phyloP scores from a whole-genome alignment of 306 rosid species.

The Quercus rubra region DNA sequence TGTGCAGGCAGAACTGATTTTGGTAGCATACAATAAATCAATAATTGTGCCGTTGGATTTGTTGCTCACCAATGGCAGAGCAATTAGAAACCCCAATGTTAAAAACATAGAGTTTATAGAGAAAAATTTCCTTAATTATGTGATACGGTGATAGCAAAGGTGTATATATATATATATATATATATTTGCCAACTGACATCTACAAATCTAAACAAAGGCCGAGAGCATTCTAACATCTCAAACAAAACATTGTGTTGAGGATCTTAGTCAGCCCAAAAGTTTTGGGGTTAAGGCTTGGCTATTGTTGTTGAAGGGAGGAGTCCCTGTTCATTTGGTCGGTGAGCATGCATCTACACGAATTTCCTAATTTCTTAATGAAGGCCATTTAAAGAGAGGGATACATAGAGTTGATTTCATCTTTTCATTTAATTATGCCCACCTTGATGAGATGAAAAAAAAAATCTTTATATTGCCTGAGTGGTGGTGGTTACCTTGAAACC shows the following conservation, averaged over 20 bases:
- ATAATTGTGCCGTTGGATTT: background rate
- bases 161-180: too few species aligned
- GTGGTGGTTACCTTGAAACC: background rate
- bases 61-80: too few species aligned
- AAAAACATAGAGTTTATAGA: background rate
- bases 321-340: background rate
- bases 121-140: background rate
- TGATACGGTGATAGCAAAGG: background rate
- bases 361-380: background rate
- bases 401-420: background rate
- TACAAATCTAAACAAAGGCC: background rate
- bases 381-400: background rate
- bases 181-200: background rate
- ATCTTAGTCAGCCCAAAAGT: too few species aligned
- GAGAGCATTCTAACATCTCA: background rate
- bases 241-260: background rate
- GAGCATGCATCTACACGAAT: constrained; percentile 1
- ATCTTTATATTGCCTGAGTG: background rate
- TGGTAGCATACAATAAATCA: background rate
- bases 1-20: background rate
- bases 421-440: background rate
- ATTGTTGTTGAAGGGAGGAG: background rate
- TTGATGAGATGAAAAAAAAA: constrained; percentile 5
- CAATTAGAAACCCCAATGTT: background rate
- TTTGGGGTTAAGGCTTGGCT: too few species aligned